These are phyloP conservation scores for Escallonia rubra DNA, from an alignment of 129 eudicot species.

Conservation along the genomic window DNA sequence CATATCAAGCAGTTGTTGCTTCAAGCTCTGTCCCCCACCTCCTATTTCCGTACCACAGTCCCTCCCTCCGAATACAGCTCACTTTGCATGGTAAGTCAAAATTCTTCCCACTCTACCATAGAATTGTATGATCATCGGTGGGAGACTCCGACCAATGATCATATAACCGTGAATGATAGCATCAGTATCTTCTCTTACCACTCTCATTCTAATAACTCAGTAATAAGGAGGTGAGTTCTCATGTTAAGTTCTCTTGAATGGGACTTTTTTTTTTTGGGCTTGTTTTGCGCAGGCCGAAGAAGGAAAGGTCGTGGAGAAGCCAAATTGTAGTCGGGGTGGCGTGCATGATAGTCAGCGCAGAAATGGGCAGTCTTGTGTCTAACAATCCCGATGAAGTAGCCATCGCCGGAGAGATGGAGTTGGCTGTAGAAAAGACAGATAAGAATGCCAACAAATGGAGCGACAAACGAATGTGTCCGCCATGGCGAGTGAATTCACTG, in stretches of 20 bases:
- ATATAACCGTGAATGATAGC: too few species aligned
- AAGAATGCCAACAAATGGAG: conserved; percentile 46
- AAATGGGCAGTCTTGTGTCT: conserved; percentile 21
- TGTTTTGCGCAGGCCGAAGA: conserved; percentile 18
- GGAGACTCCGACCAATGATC: too few species aligned
- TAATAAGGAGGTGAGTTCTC: too few species aligned
- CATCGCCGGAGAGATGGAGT: conserved; percentile 30
- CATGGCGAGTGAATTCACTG: conserved; percentile 61
- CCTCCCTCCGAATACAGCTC: conserved; percentile 13
- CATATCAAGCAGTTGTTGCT: conserved; percentile 35
- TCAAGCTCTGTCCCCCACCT: conserved; percentile 34
- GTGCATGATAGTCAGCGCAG: conserved; percentile 40
- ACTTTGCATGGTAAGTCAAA: conserved; percentile 22
- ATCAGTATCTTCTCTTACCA: too few species aligned
- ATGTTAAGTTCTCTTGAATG: too few species aligned
- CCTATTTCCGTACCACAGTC: conserved; percentile 19
- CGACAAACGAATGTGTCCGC: conserved; percentile 50
- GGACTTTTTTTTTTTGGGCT: neutral
- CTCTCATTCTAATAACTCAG: too few species aligned
- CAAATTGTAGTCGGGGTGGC: conserved; percentile 43
- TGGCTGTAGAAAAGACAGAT: conserved; percentile 1
- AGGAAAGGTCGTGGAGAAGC: conserved; percentile 38
- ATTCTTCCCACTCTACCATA: too few species aligned
- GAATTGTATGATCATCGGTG: too few species aligned
- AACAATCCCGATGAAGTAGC: conserved; percentile 15